These are phyloP conservation scores for Podosphaera xanthii DNA, from an alignment of 2,329 filamentous ascomycete genomes.

Conservation along the genomic window DNA sequence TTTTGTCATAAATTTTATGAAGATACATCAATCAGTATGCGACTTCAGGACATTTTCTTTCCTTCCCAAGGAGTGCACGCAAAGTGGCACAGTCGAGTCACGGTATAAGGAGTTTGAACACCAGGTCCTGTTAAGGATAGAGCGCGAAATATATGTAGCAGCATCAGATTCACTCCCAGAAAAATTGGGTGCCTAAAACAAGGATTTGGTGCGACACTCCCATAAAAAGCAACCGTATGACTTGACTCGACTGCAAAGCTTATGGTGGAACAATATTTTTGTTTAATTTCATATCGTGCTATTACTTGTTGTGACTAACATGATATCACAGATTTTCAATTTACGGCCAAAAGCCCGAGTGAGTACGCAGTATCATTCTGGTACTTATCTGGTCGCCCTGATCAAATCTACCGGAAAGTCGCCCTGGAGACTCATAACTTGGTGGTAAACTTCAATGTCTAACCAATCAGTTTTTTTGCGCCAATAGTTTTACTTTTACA, in stretches of 20 bases:
- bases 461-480: no score
- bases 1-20: neutral
- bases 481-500: no score
- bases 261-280: neutral
- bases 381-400: no score
- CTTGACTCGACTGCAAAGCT: neutral
- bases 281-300: neutral
- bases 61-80: neutral
- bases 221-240: no score
- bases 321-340: conserved; percentile 3
- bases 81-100: neutral
- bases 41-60: neutral
- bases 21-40: neutral
- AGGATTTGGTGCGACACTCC: no score
- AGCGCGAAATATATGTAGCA: no score
- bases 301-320: neutral
- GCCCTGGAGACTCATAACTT: no score
- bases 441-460: no score
- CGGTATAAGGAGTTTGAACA: no score
- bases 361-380: neutral
- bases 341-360: conserved; percentile 6
- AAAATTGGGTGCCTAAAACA: no score
- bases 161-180: no score
- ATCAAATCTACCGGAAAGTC: no score
- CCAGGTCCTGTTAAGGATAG: neutral